These are phyloP conservation scores for Margaritispora aquatica DNA, from an alignment of 495 filamentous ascomycete genomes.

Conservation along the genomic window DNA sequence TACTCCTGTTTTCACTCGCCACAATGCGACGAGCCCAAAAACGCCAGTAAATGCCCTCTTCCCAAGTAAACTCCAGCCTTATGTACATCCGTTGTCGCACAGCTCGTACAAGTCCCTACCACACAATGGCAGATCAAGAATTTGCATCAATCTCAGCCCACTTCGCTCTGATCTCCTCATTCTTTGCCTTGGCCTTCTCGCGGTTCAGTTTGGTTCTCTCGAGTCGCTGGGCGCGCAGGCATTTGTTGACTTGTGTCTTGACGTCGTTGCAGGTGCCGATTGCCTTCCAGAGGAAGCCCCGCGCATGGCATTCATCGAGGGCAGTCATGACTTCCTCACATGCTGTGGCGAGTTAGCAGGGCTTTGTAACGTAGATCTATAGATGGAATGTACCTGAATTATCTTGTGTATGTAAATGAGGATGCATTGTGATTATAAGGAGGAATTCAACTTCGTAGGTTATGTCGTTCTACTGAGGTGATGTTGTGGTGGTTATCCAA, in stretches of 20 bases:
- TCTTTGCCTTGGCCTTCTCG: constrained; percentile 60
- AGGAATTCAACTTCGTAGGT: neutral
- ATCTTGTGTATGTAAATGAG: constrained; percentile 86
- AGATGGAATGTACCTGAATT: constrained; percentile 59
- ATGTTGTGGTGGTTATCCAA: neutral
- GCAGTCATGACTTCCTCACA: constrained; percentile 90
- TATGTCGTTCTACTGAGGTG: neutral
- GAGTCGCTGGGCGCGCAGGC: constrained; percentile 69
- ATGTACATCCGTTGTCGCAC: neutral
- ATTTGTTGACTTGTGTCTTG: constrained; percentile 75
- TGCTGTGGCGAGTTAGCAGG: constrained; percentile 40
- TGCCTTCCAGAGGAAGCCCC: constrained; percentile 83
- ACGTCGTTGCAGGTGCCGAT: constrained; percentile 83
- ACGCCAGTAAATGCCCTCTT: constrained; percentile 5
- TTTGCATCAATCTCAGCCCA: constrained; percentile 85
- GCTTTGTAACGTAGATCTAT: neutral
- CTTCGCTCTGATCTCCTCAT: constrained; percentile 57
- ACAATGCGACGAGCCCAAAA: neutral
- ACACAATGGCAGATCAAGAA: constrained; percentile 30
- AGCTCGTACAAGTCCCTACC: neutral
- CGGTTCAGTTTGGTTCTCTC: constrained; percentile 74
- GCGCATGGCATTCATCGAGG: constrained; percentile 92
- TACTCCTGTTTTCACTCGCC: neutral
- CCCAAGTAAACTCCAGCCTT: neutral
- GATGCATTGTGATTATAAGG: constrained; percentile 68